Evolutionary conservation across 2,329 filamentous ascomycete genomes (phyloP), one percentile per base, ranked within the genome.

Genomic region (Neonectria sp.): DNA sequence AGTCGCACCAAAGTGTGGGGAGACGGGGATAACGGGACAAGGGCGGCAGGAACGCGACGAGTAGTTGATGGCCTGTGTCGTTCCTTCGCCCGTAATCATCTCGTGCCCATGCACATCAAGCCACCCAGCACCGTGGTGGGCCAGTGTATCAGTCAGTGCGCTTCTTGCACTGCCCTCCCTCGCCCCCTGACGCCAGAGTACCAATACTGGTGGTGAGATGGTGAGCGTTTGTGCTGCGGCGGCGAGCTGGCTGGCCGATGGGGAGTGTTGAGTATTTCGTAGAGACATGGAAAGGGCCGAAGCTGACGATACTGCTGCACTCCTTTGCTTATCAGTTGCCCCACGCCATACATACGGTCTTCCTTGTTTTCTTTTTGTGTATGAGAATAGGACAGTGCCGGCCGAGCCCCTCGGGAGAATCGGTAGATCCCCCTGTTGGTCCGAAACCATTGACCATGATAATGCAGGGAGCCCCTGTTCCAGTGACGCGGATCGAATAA

Each of bases 131-230:
- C 53, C 27, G 55, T 59, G 63, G 63, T 55, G 57, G 37, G 40
- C 45, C 37, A 48, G 12, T 45, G 17, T 35, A 13, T 21, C n/a
- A 60, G 15, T 15, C 13, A 55, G 40, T 40, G 49, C 35, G 46
- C 49, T 48, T 51, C 29, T 56, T 17, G 58, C 31, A 52, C 29
- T 37, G 57, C 58, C 45, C 49, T 67, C 55, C 53, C 31, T 17
- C 6, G 31, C 31, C 67, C 71, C 69, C 71, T 74, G 72, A 69
- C 64, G 60, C 71, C 67, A 63, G 45, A 61, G 58, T 53, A 45
- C 4, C 8, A 45, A 40, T 17, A n/a, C 6, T 17, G 55, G 62
- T 71, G 68, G 58, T 33, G 37, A 35, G 17, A 45, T 45, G 58
- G 25, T 37, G 27, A 55, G 52, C 55, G 43, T 52, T 68, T 56